Conservation (phyloP, 1,139 yeast genomes). For the Meyerozyma athensensis region DNA sequence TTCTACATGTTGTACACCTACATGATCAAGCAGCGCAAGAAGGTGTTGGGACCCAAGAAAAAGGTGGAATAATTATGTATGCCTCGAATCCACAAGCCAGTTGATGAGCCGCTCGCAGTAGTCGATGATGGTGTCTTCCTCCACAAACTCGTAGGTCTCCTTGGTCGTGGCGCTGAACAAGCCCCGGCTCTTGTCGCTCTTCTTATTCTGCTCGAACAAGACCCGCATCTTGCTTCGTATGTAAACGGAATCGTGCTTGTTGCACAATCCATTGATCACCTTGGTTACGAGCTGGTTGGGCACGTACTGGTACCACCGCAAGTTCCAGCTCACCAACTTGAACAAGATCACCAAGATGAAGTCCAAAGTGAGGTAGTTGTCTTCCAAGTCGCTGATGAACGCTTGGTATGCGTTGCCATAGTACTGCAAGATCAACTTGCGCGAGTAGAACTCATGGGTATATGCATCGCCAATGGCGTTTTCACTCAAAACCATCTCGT, state of each 20-base stretch:
- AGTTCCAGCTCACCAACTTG: conserved; percentile 35
- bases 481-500: conserved; percentile 38
- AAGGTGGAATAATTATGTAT: conserved; percentile 13
- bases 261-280: conserved; percentile 26
- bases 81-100: conserved; percentile 25
- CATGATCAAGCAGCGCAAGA: conserved; percentile 83
- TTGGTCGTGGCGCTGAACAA: conserved; percentile 8
- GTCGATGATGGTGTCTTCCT: conserved; percentile 30
- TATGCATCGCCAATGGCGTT: conserved; percentile 30
- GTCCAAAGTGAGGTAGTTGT: conserved; percentile 31
- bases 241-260: conserved; percentile 29
- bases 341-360: conserved; percentile 30
- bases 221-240: conserved; percentile 29
- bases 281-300: conserved; percentile 30
- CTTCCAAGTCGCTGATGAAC: conserved; percentile 23
- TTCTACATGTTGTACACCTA: conserved; percentile 79
- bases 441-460: conserved; percentile 24
- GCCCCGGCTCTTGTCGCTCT: conserved; percentile 7
- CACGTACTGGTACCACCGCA: conserved; percentile 39
- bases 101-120: conserved; percentile 27
- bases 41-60: conserved; percentile 42
- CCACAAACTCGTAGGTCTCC: conserved; percentile 22
- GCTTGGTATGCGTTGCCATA: conserved; percentile 18
- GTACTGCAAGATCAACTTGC: conserved; percentile 31
- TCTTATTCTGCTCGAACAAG: conserved; percentile 31